Conservation (phyloP, 208 protist species). For the Acanthamoeba rhysodes region DNA sequence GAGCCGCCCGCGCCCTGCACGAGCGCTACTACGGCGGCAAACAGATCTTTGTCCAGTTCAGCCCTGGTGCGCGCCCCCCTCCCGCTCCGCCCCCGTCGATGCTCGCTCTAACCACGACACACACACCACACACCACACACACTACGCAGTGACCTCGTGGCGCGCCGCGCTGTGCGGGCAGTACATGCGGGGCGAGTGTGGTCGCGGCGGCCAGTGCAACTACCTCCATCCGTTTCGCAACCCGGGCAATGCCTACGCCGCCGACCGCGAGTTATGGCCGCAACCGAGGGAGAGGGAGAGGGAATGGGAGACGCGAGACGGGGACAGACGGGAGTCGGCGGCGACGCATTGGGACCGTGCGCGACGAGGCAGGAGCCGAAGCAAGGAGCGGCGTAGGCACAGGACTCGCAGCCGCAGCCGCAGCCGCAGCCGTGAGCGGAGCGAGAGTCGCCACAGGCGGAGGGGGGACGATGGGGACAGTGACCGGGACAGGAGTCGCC, state of each 20-base stretch:
- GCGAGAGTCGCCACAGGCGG: neutral
- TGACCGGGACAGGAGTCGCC: neutral
- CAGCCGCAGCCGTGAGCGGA: neutral
- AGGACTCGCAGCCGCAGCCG: neutral
- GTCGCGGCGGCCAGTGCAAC: conserved; percentile 17
- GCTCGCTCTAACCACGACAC: neutral
- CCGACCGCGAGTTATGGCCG: neutral
- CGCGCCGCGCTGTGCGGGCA: conserved; percentile 39
- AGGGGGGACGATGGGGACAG: neutral
- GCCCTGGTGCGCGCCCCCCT: neutral
- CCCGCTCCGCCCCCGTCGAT: neutral
- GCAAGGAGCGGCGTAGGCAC: neutral
- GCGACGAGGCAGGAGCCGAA: neutral
- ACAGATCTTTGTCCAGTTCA: conserved; percentile 46
- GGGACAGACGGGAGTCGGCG: too few relatives aligned
- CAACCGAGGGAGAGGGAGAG: neutral
- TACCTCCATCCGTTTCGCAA: conserved; percentile 70
- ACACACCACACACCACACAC: neutral
- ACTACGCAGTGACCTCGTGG: conserved; percentile 32
- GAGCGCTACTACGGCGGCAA: conserved; percentile 60
- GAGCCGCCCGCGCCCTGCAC: neutral
- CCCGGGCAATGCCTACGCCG: neutral
- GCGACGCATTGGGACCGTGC: neutral
- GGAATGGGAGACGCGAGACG: neutral
- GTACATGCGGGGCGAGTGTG: neutral